Conservation (phyloP, 495 filamentous ascomycete species). For the Cudoniella acicularis region DNA sequence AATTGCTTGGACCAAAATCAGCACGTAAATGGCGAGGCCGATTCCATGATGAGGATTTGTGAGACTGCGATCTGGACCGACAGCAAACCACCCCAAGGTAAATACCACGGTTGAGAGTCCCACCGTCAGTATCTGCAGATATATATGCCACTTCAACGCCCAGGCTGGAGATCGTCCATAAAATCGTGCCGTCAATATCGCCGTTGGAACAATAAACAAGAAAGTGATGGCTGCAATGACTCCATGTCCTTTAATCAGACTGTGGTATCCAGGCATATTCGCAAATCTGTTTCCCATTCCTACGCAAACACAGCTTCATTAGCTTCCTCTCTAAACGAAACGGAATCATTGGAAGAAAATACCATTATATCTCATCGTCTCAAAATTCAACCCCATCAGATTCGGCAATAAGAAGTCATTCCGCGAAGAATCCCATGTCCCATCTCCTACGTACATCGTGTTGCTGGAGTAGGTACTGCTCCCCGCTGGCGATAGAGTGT, state of each 20-base stretch:
- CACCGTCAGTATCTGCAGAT: constrained; percentile 79
- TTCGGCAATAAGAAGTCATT: constrained; percentile 89
- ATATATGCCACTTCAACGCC: constrained; percentile 77
- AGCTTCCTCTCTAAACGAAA: neutral
- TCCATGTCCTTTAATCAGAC: constrained; percentile 77
- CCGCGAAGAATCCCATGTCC: constrained; percentile 80
- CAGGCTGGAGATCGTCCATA: constrained; percentile 54
- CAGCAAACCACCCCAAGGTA: constrained; percentile 72
- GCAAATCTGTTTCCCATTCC: constrained; percentile 91
- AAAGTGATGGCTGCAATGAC: constrained; percentile 86
- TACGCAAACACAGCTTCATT: neutral
- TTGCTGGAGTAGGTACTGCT: constrained; percentile 79
- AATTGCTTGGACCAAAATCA: constrained; percentile 75
- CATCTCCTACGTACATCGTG: constrained; percentile 83
- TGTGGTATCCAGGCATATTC: constrained; percentile 69
- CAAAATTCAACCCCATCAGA: constrained; percentile 81
- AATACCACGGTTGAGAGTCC: constrained; percentile 69
- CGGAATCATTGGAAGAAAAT: constrained; percentile 22
- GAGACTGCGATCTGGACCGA: constrained; percentile 70
- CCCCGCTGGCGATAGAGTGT: constrained; percentile 67
- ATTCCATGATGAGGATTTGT: constrained; percentile 96
- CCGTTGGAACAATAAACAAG: constrained; percentile 73
- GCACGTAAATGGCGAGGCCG: constrained; percentile 81
- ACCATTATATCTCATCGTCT: constrained; percentile 97
- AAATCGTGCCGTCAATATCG: constrained; percentile 77